phyloP scores from a whole-genome alignment of 2,329 filamentous ascomycete genomes.

The Penicillium rolfsii region DNA sequence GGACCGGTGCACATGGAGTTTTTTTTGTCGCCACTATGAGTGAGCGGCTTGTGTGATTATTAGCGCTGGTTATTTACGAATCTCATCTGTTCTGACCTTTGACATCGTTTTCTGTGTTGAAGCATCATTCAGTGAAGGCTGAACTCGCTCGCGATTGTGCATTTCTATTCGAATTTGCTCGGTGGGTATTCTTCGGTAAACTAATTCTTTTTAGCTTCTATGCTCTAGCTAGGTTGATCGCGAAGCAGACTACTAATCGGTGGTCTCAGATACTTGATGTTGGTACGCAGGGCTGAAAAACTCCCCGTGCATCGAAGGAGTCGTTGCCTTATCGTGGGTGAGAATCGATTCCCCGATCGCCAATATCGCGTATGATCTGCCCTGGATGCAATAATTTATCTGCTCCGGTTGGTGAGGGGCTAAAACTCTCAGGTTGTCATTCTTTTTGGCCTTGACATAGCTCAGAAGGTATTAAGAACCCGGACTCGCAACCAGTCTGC shows the following conservation, averaged over 20 bases:
- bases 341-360: neutral
- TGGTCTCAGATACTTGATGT: neutral
- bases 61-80: slow-evolving; percentile 12
- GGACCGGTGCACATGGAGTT: slow-evolving; percentile 16
- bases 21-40: slow-evolving; percentile 3
- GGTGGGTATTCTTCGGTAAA: neutral
- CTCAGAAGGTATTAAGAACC: neutral
- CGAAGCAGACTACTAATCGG: neutral
- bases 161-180: neutral
- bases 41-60: slow-evolving; percentile 12
- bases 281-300: neutral
- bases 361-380: neutral
- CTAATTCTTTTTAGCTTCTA: neutral
- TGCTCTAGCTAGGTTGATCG: neutral
- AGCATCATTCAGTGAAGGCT: too few species aligned
- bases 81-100: slow-evolving; percentile 9
- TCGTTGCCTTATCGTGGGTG: neutral
- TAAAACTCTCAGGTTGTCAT: neutral
- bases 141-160: neutral
- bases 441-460: neutral
- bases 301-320: neutral
- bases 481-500: neutral
- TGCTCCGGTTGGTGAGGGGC: too few species aligned
- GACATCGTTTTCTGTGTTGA: neutral
- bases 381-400: neutral